Evolutionary conservation across 2,329 filamentous ascomycete genomes (phyloP), one percentile per base, ranked within the genome.

Genomic region (Tympanopsis confertula): DNA sequence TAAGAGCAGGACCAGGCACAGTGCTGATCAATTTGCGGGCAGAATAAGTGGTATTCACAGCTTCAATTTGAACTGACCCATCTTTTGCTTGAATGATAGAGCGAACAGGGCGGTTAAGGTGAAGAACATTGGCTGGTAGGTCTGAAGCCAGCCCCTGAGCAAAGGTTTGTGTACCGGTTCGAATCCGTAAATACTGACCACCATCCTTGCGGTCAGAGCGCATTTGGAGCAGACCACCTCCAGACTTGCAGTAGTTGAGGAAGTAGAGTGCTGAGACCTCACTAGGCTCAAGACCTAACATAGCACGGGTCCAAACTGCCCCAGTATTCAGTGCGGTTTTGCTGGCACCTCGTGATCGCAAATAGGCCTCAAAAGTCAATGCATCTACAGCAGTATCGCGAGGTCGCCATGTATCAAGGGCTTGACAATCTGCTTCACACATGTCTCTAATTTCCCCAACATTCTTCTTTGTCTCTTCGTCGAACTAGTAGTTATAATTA

Each of bases 191-290:
- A 44, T 71, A 61, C 44, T 75, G 69, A 0, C 65, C 73, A 4
- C 72, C 73, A 30, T 61, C 46, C 39, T 68, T 65, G 17, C 55
- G 47, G 45, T 76, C 71, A 1, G 68, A 71, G 0, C 67, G 57
- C 61, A 76, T 69, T 33, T 62, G 55, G 40, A 69, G 41, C 3
- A 76, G 52, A 0, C 74, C 72, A 4, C 63, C 63, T 3, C 68
- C 67, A 10, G 59, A 62, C 44, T 64, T 66, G 57, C 65, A 68
- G 52, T 77, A 74, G 45, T 71, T 59, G 17, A 78, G 55, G 45
- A 77, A 73, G 46, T 56, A 75, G 2, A 70, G 48, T 0, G 71
- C 69, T 5, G 61, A 66, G 4, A 73, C 46, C 12, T 74, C 68
- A 1, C 39, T 41, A 0, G 69, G 61, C 22, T 73, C 66, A 1